Evolutionary conservation across 169 alveolate species (phyloP).

Genomic region (Cryptosporidium canis): DNA sequence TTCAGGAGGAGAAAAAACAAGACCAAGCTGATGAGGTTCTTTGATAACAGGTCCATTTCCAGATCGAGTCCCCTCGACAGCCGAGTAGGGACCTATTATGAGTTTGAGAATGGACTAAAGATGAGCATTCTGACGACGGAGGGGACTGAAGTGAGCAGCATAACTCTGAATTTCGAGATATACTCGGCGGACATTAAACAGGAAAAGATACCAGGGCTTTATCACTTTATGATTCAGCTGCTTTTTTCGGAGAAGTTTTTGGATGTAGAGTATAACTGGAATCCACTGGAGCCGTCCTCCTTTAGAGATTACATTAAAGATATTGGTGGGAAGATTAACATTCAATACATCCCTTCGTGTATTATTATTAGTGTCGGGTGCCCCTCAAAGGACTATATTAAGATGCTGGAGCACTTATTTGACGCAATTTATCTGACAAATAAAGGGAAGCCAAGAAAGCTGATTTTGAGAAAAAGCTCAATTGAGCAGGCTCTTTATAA

Average conservation of each 20-base stretch:
- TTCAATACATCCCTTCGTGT: constrained; percentile 60
- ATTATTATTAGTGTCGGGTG: constrained; percentile 51
- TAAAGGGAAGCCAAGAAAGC: constrained; percentile 35
- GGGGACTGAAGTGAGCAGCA: constrained; percentile 51
- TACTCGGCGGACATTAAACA: constrained; percentile 4
- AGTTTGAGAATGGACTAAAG: constrained; percentile 37
- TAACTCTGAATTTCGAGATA: constrained; percentile 33
- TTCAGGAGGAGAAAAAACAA: neutral
- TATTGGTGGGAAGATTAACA: constrained; percentile 32
- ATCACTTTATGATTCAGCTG: constrained; percentile 46
- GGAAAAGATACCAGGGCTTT: constrained; percentile 60
- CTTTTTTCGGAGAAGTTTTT: constrained; percentile 37
- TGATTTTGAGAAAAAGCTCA: constrained; percentile 20
- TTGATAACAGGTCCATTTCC: constrained; percentile 41
- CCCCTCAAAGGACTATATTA: constrained; percentile 26
- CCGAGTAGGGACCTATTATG: constrained; percentile 55
- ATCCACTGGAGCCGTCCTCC: constrained; percentile 25
- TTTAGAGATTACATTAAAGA: constrained; percentile 48
- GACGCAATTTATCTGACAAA: constrained; percentile 30
- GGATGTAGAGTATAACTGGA: neutral
- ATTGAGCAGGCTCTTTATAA: constrained; percentile 29
- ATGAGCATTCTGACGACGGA: constrained; percentile 59
- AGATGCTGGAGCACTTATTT: constrained; percentile 43
- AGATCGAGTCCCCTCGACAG: constrained; percentile 45
- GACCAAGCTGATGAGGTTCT: constrained; percentile 11